Conservation (phyloP, 129 eudicot genomes). For the Calendula officinalis region DNA sequence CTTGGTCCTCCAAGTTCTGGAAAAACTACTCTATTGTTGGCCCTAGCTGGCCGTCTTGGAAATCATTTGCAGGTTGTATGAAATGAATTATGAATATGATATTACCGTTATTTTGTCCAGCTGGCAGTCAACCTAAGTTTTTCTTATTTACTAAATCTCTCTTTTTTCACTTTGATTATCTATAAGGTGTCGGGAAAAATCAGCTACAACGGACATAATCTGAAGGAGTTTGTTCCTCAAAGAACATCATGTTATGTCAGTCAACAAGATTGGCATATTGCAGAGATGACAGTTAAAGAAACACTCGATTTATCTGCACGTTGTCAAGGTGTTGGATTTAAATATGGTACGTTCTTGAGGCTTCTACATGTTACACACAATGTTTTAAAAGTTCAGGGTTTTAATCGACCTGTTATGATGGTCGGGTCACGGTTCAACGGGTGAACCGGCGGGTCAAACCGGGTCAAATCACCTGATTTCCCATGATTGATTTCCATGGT, state of each 20-base stretch:
- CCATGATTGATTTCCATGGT: too few relatives aligned
- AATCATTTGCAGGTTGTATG: slow-evolving; percentile 61
- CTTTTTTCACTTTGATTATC: slow-evolving; percentile 27
- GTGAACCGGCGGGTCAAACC: too few relatives aligned
- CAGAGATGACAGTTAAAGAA: slow-evolving; percentile 97
- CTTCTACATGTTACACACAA: slow-evolving; percentile 1
- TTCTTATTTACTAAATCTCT: slow-evolving; percentile 12
- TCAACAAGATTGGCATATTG: slow-evolving; percentile 95
- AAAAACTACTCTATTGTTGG: slow-evolving; percentile 76
- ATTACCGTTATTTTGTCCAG: slow-evolving; percentile 3
- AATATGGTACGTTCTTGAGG: slow-evolving; percentile 68
- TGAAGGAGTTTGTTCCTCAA: slow-evolving; percentile 95
- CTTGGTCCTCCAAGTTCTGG: slow-evolving; percentile 99
- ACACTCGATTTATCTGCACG: slow-evolving; percentile 87
- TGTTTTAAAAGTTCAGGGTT: too few relatives aligned
- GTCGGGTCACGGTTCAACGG: too few relatives aligned
- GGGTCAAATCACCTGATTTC: too few relatives aligned
- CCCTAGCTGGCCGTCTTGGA: slow-evolving; percentile 85
- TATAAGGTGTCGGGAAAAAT: slow-evolving; percentile 83
- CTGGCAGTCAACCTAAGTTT: neutral
- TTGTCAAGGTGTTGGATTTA: slow-evolving; percentile 95
- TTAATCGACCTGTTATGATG: too few relatives aligned
- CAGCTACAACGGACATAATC: slow-evolving; percentile 79
- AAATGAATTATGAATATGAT: too few relatives aligned
- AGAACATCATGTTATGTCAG: slow-evolving; percentile 92